Evolutionary conservation across 169 alveolate species (phyloP), one percentile per base, ranked within the genome.

Genomic region (Amoebophrya sp.): DNA sequence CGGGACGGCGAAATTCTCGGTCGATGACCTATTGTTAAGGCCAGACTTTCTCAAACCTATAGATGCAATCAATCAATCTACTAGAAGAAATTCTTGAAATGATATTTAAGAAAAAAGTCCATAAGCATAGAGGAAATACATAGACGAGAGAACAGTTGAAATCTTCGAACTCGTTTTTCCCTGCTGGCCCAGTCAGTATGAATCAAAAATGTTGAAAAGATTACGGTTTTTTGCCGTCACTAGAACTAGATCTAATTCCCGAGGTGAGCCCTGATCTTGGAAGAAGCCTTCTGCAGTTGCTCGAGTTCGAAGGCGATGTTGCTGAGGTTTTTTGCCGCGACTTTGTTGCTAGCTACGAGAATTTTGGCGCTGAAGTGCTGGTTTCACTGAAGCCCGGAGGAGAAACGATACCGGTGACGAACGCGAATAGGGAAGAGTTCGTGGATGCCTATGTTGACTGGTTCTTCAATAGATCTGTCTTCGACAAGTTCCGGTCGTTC

Each of bases 1-100:
- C 41, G 89, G 89, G 26, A 0, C 14, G 23, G 41, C 41, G 12
- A 24, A 24, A 0, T 24, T 24, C 40, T 34, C 41, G 12, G 91
- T 96, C 47, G 95, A 96, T 34, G 98, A 97, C 92, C 41, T 97
- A 89, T 92, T 95, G 93, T n/a, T n/a, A n/a, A n/a, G n/a, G n/a
- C n/a, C n/a, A n/a, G n/a, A n/a, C n/a, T n/a, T n/a, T n/a, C n/a
- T n/a, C n/a, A n/a, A n/a, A n/a, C n/a, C n/a, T n/a, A n/a, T n/a
- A n/a, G n/a, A n/a, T n/a, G n/a, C n/a, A n/a, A n/a, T n/a, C n/a
- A n/a, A n/a, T n/a, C n/a, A n/a, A n/a, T n/a, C n/a, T n/a, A n/a
- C n/a, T n/a, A n/a, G n/a, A n/a, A n/a, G n/a, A n/a, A n/a, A n/a
- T n/a, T n/a, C n/a, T n/a, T n/a, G n/a, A n/a, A n/a, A n/a, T n/a